Evolutionary conservation across 2,329 filamentous ascomycete genomes (phyloP).

Genomic region (Ascochyta viciae-villosae): DNA sequence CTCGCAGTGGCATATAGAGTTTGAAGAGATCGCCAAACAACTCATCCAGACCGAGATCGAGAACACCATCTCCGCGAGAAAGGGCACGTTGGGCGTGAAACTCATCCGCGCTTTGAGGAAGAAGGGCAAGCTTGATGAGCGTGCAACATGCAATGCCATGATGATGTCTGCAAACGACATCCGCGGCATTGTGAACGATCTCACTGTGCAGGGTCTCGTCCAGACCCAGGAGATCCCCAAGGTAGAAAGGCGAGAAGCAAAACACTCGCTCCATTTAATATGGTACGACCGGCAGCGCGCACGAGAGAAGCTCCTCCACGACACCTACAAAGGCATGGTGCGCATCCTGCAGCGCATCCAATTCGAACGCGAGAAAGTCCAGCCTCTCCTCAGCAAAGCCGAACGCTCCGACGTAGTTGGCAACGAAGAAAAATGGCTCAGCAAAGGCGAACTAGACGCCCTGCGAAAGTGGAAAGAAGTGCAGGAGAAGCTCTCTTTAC

Average conservation of each 20-base stretch:
- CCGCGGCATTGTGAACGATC: slow-evolving; percentile 80
- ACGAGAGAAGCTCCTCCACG: slow-evolving; percentile 73
- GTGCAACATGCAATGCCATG: slow-evolving; percentile 78
- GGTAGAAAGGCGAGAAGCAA: slow-evolving; percentile 81
- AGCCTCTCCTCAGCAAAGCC: slow-evolving; percentile 78
- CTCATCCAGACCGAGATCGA: slow-evolving; percentile 83
- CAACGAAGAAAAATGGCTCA: slow-evolving; percentile 81
- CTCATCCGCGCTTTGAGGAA: slow-evolving; percentile 84
- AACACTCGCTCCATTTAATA: slow-evolving; percentile 88
- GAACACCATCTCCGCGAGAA: slow-evolving; percentile 77
- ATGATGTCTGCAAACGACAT: slow-evolving; percentile 87
- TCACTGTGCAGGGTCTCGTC: slow-evolving; percentile 85
- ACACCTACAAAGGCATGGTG: slow-evolving; percentile 88
- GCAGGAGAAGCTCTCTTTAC: slow-evolving; percentile 76
- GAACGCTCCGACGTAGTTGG: slow-evolving; percentile 86
- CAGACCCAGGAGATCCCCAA: slow-evolving; percentile 94
- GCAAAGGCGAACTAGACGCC: slow-evolving; percentile 73
- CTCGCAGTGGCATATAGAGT: slow-evolving; percentile 85
- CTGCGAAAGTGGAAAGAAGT: slow-evolving; percentile 68
- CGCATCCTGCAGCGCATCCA: slow-evolving; percentile 81
- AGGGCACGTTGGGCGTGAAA: slow-evolving; percentile 78
- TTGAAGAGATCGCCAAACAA: slow-evolving; percentile 72
- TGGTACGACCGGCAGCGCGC: slow-evolving; percentile 83
- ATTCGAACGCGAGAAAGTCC: slow-evolving; percentile 74
- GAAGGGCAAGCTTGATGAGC: slow-evolving; percentile 95